These are phyloP conservation scores for Citrus reticulata DNA, from an alignment of 345 rosid genomes.

Conservation along the genomic window DNA sequence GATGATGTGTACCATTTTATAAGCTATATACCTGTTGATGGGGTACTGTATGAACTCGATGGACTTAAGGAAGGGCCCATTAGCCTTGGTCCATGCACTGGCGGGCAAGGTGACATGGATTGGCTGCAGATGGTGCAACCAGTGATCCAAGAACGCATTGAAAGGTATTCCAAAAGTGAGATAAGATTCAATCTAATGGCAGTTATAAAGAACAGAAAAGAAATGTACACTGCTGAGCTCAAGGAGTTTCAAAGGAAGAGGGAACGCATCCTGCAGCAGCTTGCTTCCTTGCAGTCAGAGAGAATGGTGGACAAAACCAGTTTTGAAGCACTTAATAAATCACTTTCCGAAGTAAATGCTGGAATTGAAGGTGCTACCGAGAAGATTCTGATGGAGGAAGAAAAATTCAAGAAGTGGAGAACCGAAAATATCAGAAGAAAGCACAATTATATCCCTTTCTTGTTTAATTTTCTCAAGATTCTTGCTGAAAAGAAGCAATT, in stretches of 20 bases:
- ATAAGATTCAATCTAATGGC: constrained; percentile 98
- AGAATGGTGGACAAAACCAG: constrained; percentile 44
- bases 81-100: constrained; percentile 77
- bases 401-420: constrained; percentile 94
- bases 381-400: constrained; percentile 92
- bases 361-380: constrained; percentile 77
- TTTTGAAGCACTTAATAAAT: constrained; percentile 49
- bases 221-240: constrained; percentile 74
- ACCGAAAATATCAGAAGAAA: constrained; percentile 91
- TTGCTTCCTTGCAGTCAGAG: constrained; percentile 50
- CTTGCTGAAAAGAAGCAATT: constrained; percentile 99
- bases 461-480: constrained; percentile 93
- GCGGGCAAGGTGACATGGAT: constrained; percentile 56
- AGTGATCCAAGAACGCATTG: constrained; percentile 91
- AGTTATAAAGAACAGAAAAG: constrained; percentile 82
- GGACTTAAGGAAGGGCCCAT: constrained; percentile 97
- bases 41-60: constrained; percentile 91
- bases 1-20: constrained; percentile 98
- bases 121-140: constrained; percentile 95
- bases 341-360: constrained; percentile 64
- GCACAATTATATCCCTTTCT: constrained; percentile 94
- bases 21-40: constrained; percentile 89
- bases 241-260: constrained; percentile 84
- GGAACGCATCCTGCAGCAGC: constrained; percentile 76
- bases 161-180: constrained; percentile 86